A percentile compares a stretch with the other conserved stretches of the same genome.
Conservation (phyloP, 345 rosid genomes). For the Citrus cavaleriei region DNA sequence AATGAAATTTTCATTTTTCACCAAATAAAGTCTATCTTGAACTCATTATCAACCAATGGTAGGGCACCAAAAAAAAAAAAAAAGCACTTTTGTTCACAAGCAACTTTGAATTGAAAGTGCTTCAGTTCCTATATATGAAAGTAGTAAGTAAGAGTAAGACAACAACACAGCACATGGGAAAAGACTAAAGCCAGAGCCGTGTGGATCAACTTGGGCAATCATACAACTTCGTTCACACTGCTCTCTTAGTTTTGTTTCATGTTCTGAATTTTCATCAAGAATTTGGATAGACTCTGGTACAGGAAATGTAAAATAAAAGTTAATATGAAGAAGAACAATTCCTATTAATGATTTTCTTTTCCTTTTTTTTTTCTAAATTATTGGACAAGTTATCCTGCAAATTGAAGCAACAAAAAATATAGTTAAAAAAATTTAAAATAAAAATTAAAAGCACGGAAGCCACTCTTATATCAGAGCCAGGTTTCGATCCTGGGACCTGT, state of each 20-base stretch:
- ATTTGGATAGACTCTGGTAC: background rate
- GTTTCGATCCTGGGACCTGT: constrained; percentile 53
- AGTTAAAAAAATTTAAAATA: no score
- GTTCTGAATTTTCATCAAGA: background rate
- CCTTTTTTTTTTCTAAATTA: background rate
- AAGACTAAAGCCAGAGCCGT: background rate
- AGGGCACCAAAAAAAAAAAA: background rate
- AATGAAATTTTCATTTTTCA: background rate
- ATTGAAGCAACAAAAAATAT: no score
- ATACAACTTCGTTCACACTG: background rate
- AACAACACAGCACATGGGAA: background rate
- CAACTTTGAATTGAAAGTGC: background rate
- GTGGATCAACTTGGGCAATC: background rate
- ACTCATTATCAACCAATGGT: background rate
- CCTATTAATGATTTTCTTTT: no score
- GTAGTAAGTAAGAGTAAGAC: constrained; percentile 3
- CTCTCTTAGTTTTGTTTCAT: background rate
- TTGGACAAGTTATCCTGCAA: background rate
- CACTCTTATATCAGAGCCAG: constrained; percentile 25
- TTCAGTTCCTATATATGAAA: background rate
- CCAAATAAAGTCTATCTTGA: background rate
- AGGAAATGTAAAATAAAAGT: no score
- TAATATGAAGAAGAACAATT: no score
- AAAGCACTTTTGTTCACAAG: background rate
- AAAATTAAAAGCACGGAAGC: background rate